These are phyloP conservation scores for Neofusicoccum parvum DNA, from an alignment of 2,329 filamentous ascomycete genomes.

Conservation along the genomic window DNA sequence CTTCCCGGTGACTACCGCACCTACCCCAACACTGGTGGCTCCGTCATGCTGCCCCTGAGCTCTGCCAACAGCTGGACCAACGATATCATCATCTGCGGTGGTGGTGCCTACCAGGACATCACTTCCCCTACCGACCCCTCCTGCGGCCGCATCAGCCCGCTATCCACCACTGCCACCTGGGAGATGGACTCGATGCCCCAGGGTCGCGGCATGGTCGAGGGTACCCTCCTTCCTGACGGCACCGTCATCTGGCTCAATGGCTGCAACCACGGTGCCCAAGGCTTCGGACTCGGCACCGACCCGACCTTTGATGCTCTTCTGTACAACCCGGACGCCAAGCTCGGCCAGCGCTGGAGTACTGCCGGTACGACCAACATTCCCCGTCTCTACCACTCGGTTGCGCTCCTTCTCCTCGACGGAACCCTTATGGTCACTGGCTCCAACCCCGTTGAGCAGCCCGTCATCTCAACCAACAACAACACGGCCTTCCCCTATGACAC, in stretches of 20 bases:
- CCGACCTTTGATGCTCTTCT: slow-evolving; percentile 60
- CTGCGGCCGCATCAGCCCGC: slow-evolving; percentile 59
- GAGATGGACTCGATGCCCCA: slow-evolving; percentile 62
- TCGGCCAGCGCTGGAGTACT: slow-evolving; percentile 54
- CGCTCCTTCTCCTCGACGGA: slow-evolving; percentile 61
- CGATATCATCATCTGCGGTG: slow-evolving; percentile 61
- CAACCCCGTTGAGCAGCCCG: slow-evolving; percentile 62
- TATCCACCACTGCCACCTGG: slow-evolving; percentile 53
- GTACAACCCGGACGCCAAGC: slow-evolving; percentile 57
- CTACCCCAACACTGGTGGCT: slow-evolving; percentile 63
- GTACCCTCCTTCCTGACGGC: slow-evolving; percentile 61
- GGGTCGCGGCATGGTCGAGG: slow-evolving; percentile 63
- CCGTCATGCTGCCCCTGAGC: slow-evolving; percentile 57
- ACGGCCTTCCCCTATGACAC: slow-evolving; percentile 51
- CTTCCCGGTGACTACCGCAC: slow-evolving; percentile 60
- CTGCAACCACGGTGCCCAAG: slow-evolving; percentile 59
- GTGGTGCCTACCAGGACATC: slow-evolving; percentile 62
- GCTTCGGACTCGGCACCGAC: slow-evolving; percentile 58
- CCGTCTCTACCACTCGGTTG: slow-evolving; percentile 62
- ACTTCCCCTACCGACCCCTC: slow-evolving; percentile 60
- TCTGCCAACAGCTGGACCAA: slow-evolving; percentile 56
- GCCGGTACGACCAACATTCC: slow-evolving; percentile 48
- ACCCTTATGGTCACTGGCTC: slow-evolving; percentile 62
- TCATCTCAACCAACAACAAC: slow-evolving; percentile 48
- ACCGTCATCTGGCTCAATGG: slow-evolving; percentile 66